Base-by-base conservation (phyloP, 352 stramenopile species). In the Pythium biforme region DNA sequence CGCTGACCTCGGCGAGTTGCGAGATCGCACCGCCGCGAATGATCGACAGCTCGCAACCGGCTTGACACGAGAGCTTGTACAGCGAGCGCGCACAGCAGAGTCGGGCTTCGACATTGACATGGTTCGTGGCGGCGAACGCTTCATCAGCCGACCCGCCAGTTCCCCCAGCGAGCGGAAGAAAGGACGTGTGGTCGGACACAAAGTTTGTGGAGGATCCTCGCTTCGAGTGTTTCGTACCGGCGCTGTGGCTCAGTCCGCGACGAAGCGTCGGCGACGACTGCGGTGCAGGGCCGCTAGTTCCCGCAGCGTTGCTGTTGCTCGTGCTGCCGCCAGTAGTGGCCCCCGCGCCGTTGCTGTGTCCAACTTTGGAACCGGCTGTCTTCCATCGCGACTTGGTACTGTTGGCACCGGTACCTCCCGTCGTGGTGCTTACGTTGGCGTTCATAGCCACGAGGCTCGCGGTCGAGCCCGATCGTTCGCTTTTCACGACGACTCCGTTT, bases 41-140 rank as follows among this genome's bases (percentile, higher is more conserved):
- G 59, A 94, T 90, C 5, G 76, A 68, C 6, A 77, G 40, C 34
- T 94, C 85, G 15, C 57, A 75, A 0, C 73, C 76, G 8, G 26
- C 12, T 52, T 91, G 81, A 17, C 84, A 90, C 4, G 82, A 94
- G 0, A 94, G 63, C 48, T 94, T 94, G 71, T 91, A 94, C 0
- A 94, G 66, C 11, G 85, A 94, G 20, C 77, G 72, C 2, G 81
- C 82, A 55, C 85, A 94, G n/a, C 74, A 83, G 2, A 88, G 51
- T 9, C 82, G 73, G 0, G 77, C 80, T 25, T 80, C 79, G 2
- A 89, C 26, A 57, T 94, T 90, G 10, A n/a, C 17, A 25, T 33
- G 22, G 46, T 50, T 20, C 22, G 19, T 7, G n/a, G 11, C 14
- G n/a, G n/a, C n/a, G n/a, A n/a, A n/a, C n/a, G n/a, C n/a, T n/a